Base-by-base conservation (phyloP, 441 rosid genomes). In the Melastoma candidum region DNA sequence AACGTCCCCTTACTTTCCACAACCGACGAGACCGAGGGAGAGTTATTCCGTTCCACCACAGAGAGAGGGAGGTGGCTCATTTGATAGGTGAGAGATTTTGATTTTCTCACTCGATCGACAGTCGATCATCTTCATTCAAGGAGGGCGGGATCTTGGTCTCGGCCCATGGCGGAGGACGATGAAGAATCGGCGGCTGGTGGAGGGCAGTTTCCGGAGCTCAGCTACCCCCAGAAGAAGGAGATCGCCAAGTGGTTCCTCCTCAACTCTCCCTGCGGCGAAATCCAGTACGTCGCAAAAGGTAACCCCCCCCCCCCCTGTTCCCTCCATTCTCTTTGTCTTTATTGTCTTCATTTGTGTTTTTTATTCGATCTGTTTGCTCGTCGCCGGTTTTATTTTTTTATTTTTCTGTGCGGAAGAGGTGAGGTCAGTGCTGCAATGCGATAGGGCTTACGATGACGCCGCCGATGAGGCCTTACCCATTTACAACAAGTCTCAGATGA, bases 211-310 rank as follows among this genome's bases (percentile, higher is more conserved):
- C 67, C 60, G 11, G 95, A 81, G 59, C 77, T 89, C 12, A 84
- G 71, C 72, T 68, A 67, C 57, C 70, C 78, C 46, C 99, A 89
- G 68, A 93, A 83, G 81, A 84, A 75, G 70, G 97, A 93, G 73
- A 93, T 93, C 78, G 95, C 99, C 9, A 93, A 84, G 71, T 93
- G 99, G 99, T 89, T 93, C 78, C 87, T 93, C 63, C 88, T 89
- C 73, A 84, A 93, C 68, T 70, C 99, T 53, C 97, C 99, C 36
- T 80, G 84, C 48, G 97, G 96, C 6, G 97, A 93, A 84, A 93
- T 93, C 84, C 87, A 86, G 72, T 93, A 75, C 74, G 68, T 82
- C 17, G 85, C 90, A 58, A 80, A 78, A 78, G 95, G 90, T 80
- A 27, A 25, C 2, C 13, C 39, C 46, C 0, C 49, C 12, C 12